These are phyloP conservation scores for Lichtheimia ornata DNA, from an alignment of 371 early-diverging fungal genomes.

Conservation along the genomic window DNA sequence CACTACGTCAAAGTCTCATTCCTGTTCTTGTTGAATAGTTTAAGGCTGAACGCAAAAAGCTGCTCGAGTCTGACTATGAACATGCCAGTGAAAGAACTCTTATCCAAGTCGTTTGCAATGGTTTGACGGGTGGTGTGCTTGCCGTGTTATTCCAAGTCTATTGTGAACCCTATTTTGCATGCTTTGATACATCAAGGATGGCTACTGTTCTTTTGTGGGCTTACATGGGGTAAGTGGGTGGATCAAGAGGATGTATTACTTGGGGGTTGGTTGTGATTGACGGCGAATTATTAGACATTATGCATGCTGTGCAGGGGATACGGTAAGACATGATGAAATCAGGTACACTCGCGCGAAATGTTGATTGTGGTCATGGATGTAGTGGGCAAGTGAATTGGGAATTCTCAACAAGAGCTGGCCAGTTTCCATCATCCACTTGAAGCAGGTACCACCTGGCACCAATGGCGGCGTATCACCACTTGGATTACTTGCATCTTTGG, in stretches of 20 bases:
- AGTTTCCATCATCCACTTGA: slow-evolving; percentile 70
- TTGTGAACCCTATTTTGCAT: slow-evolving; percentile 33
- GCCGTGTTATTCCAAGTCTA: slow-evolving; percentile 55
- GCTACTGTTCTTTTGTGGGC: slow-evolving; percentile 49
- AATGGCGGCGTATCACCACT: slow-evolving; percentile 80
- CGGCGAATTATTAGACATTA: slow-evolving; percentile 58
- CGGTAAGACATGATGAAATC: slow-evolving; percentile 43
- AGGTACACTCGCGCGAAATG: neutral
- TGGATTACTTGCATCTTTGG: slow-evolving; percentile 67
- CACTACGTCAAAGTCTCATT: neutral
- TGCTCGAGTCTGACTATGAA: slow-evolving; percentile 66
- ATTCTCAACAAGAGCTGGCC: slow-evolving; percentile 76
- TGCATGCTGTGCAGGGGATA: slow-evolving; percentile 87
- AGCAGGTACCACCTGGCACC: slow-evolving; percentile 83
- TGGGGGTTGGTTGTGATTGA: too few relatives aligned
- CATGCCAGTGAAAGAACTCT: slow-evolving; percentile 56
- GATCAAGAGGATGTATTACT: neutral
- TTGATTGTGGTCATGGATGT: neutral
- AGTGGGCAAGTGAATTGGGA: slow-evolving; percentile 90
- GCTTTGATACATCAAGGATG: slow-evolving; percentile 31
- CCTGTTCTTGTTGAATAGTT: slow-evolving; percentile 30
- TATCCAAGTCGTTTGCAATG: slow-evolving; percentile 84
- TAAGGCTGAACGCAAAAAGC: slow-evolving; percentile 66
- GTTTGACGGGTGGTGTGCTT: slow-evolving; percentile 69
- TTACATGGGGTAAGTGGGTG: slow-evolving; percentile 53